A percentile compares a stretch with the other conserved stretches of the same genome.
Conservation (phyloP, 164 flowering plant species). For the Sextonia rubra region DNA sequence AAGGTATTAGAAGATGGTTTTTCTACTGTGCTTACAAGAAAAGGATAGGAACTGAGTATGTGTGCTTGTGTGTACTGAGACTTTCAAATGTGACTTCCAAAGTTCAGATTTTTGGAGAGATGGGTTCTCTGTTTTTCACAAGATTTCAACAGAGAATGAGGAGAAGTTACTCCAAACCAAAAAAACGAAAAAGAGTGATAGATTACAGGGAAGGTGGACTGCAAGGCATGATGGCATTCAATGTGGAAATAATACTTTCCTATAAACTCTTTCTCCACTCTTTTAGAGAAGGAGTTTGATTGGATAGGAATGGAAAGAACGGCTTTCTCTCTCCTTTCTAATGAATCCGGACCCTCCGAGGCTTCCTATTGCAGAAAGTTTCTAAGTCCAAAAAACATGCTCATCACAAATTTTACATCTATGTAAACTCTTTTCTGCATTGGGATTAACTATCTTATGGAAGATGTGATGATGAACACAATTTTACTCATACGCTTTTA, state of each 20-base stretch:
- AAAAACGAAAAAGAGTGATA: no score
- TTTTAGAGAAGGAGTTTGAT: not conserved
- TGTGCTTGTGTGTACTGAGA: not conserved
- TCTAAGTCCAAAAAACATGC: no score
- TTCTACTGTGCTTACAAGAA: not conserved
- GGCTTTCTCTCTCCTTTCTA: no score
- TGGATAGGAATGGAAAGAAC: no score
- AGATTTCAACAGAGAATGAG: not conserved
- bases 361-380: no score
- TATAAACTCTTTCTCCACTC: not conserved
- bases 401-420: no score
- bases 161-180: no score
- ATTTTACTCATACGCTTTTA: no score
- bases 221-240: conserved; percentile 24
- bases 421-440: no score
- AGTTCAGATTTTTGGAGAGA: not conserved
- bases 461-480: no score
- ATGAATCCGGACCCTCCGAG: no score
- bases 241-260: conserved; percentile 4
- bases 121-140: not conserved
- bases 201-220: conserved; percentile 4
- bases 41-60: not conserved
- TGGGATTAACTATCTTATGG: no score
- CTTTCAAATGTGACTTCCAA: not conserved
- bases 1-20: conserved; percentile 6